A percentile compares a stretch with the other conserved stretches of the same genome.
These are phyloP conservation scores for Lyophyllum atratum DNA, from an alignment of 768 basidiomycete genomes.

Conservation along the genomic window DNA sequence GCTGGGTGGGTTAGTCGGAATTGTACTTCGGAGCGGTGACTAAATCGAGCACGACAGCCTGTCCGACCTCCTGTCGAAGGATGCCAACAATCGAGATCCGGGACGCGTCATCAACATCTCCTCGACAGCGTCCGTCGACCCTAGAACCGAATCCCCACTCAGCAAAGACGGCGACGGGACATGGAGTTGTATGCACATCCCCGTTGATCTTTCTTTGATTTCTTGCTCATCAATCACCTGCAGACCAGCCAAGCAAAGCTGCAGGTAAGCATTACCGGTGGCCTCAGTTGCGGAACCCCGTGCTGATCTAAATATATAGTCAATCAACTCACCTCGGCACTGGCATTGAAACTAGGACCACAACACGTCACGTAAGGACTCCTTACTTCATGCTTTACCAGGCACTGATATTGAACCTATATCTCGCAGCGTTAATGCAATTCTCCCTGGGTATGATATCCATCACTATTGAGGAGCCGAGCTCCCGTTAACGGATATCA, in stretches of 20 bases:
- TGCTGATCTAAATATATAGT: conserved; percentile 33
- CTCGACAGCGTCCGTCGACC: conserved; percentile 60
- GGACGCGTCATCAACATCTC: conserved; percentile 84
- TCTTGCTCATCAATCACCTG: not conserved
- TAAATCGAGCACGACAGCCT: conserved; percentile 34
- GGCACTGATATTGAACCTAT: conserved; percentile 4
- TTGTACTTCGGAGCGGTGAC: not conserved
- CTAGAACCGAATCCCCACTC: conserved; percentile 50
- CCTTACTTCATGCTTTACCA: not conserved
- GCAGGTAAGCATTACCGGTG: conserved; percentile 44
- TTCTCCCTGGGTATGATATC: conserved; percentile 68
- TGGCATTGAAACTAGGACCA: conserved; percentile 66
- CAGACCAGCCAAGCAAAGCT: conserved; percentile 85
- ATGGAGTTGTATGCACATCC: conserved; percentile 71
- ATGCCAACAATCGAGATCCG: conserved; percentile 62
- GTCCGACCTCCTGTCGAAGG: conserved; percentile 66
- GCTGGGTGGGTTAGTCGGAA: conserved; percentile 36
- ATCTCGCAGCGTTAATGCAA: conserved; percentile 72
- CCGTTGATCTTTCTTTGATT: not conserved
- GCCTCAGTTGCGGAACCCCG: not conserved
- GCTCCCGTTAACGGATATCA: not conserved
- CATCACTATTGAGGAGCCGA: not conserved
- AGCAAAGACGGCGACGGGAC: conserved; percentile 62
- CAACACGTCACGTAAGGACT: conserved; percentile 66
- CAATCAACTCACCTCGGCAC: conserved; percentile 75